Evolutionary conservation across 371 early-diverging fungal species (phyloP).

Genomic region (Circinella umbellata): DNA sequence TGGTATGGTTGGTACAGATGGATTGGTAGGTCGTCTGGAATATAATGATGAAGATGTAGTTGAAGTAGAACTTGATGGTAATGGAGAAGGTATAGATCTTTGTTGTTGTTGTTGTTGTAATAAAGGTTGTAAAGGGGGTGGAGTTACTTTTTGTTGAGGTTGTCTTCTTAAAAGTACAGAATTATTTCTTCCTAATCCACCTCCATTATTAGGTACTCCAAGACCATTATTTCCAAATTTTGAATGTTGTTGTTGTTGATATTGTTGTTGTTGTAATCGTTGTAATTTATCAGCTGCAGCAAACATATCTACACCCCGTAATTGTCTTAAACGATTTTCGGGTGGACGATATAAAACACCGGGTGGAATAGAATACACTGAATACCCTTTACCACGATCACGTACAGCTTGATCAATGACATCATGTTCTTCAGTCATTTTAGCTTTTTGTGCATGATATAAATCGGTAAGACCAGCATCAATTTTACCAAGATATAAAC

Average conservation of each 20-base stretch:
- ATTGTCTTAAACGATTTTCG: constrained; percentile 63
- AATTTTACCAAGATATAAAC: constrained; percentile 76
- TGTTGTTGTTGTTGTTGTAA: constrained; percentile 10
- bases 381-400: constrained; percentile 74
- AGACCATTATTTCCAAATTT: too few relatives aligned
- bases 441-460: constrained; percentile 71
- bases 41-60: constrained; percentile 3
- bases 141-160: constrained; percentile 12
- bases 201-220: not conserved
- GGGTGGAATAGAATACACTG: constrained; percentile 80
- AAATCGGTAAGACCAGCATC: constrained; percentile 80
- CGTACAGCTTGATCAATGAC: constrained; percentile 76
- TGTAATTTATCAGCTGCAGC: constrained; percentile 15
- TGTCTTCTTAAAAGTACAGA: constrained; percentile 13
- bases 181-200: constrained; percentile 9
- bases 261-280: constrained; percentile 9
- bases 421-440: constrained; percentile 74
- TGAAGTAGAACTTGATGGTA: constrained; percentile 3
- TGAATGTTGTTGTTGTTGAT: constrained; percentile 1
- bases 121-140: constrained; percentile 2
- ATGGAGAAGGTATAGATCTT: constrained; percentile 2
- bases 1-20: constrained; percentile 8
- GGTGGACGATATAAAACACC: constrained; percentile 84
- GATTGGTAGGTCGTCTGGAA: constrained; percentile 13
- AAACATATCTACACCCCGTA: constrained; percentile 41